A percentile compares a stretch with the other conserved stretches of the same genome.
phyloP scores from a whole-genome alignment of 345 rosid genomes.

The Populus alba region DNA sequence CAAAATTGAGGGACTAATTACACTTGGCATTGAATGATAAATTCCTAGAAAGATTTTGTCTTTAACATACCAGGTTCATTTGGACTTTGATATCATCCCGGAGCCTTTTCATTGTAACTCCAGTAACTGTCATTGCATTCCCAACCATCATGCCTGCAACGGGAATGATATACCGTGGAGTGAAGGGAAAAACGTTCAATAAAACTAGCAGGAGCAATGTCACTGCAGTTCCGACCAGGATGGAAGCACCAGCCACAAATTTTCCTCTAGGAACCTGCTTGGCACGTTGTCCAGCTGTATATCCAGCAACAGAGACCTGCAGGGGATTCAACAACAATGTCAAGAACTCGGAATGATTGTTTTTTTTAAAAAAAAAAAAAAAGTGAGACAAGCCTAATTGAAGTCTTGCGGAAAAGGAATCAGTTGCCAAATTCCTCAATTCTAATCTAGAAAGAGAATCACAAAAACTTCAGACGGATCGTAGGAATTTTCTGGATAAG shows the following conservation, averaged over 20 bases:
- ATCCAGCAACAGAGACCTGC: conserved; percentile 79
- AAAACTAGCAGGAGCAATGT: conserved; percentile 66
- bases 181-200: conserved; percentile 82
- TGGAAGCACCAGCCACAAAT: conserved; percentile 68
- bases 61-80: conserved; percentile 47
- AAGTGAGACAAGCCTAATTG: neutral
- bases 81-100: conserved; percentile 82
- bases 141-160: conserved; percentile 97
- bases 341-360: neutral
- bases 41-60: neutral
- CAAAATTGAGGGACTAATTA: neutral
- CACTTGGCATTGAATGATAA: neutral
- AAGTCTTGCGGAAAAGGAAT: neutral
- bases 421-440: neutral
- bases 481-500: neutral
- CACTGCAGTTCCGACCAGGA: conserved; percentile 60
- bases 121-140: conserved; percentile 89
- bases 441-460: neutral
- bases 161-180: conserved; percentile 84
- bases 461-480: neutral
- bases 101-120: conserved; percentile 86
- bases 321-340: neutral
- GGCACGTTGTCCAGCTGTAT: conserved; percentile 82
- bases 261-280: conserved; percentile 78
- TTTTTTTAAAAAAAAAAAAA: too few species aligned